Conservation (phyloP, 306 rosid species). For the Dalbergia cochinchinensis region DNA sequence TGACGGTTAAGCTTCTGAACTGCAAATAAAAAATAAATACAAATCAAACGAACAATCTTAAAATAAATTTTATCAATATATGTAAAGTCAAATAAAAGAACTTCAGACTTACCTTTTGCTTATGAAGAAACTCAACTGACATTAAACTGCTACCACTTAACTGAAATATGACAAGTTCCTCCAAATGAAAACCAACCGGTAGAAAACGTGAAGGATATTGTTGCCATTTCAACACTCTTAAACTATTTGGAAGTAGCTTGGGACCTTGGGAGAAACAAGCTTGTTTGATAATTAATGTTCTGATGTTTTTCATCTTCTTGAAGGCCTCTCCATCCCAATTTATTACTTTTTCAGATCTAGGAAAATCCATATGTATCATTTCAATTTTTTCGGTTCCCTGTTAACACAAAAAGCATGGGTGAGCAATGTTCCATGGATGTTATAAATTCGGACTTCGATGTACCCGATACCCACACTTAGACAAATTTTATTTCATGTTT, state of each 20-base stretch:
- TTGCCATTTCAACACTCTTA: neutral
- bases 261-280: neutral
- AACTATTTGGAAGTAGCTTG: constrained; percentile 9
- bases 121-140: neutral
- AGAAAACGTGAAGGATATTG: neutral
- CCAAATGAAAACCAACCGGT: neutral
- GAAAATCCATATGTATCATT: too few species aligned
- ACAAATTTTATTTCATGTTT: too few species aligned
- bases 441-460: too few species aligned
- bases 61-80: too few species aligned
- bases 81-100: too few species aligned
- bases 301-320: neutral
- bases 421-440: too few species aligned
- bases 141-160: neutral
- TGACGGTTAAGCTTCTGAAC: neutral
- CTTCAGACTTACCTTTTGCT: too few species aligned
- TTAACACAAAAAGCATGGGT: too few species aligned
- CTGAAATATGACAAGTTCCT: neutral
- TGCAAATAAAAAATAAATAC: neutral
- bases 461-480: too few species aligned
- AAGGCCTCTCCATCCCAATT: neutral
- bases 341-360: neutral
- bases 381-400: too few species aligned
- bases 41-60: neutral
- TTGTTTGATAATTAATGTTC: neutral